These are phyloP conservation scores for Cudoniella acicularis DNA, from an alignment of 495 filamentous ascomycete species.

Conservation along the genomic window DNA sequence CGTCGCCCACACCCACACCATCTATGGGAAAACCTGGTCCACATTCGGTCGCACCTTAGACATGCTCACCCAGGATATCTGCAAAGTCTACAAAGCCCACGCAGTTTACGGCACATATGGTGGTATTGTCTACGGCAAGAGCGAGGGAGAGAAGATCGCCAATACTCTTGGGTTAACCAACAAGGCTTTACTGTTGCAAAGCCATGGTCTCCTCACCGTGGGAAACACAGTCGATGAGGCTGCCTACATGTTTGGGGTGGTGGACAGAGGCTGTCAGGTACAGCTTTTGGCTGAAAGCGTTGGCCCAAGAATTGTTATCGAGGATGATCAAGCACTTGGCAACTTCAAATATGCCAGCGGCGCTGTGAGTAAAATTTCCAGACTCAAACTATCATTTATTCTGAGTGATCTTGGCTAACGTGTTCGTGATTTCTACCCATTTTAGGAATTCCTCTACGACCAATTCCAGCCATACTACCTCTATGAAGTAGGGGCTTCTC, in stretches of 20 bases:
- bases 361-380: no score
- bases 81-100: constrained; percentile 39
- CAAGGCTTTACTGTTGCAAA: constrained; percentile 41
- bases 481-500: no score
- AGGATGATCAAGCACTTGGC: constrained; percentile 43
- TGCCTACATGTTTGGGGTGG: constrained; percentile 42
- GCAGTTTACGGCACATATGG: constrained; percentile 50
- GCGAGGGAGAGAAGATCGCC: constrained; percentile 47
- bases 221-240: constrained; percentile 50
- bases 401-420: no score
- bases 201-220: constrained; percentile 51
- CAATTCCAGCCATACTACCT: no score
- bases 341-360: constrained; percentile 47
- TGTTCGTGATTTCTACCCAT: no score
- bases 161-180: constrained; percentile 34
- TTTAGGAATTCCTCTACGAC: no score
- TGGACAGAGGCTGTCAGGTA: constrained; percentile 45
- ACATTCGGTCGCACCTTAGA: constrained; percentile 48
- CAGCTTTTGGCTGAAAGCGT: constrained; percentile 41
- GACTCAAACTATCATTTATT: no score
- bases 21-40: constrained; percentile 46
- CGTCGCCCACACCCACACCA: constrained; percentile 48
- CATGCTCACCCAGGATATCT: constrained; percentile 53
- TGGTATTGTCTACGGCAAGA: constrained; percentile 45
- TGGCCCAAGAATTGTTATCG: constrained; percentile 30